Evolutionary conservation across 1,284 basidiomycete genomes (phyloP).

Genomic region (Puccinia novopanici): DNA sequence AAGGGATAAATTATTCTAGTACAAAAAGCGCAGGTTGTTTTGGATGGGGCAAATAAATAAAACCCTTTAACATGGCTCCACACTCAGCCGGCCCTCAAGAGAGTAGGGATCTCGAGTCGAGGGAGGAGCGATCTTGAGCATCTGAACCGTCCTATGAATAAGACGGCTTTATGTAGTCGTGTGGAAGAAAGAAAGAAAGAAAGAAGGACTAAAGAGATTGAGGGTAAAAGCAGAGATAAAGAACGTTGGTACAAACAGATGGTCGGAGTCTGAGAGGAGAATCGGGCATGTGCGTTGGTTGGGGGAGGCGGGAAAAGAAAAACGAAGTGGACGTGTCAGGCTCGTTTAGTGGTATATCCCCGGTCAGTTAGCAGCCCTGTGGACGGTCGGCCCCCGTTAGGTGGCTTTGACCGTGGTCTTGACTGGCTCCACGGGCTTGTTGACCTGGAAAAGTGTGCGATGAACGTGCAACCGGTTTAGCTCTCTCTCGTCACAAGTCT

Average conservation of each 20-base stretch:
- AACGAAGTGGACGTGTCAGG: not conserved
- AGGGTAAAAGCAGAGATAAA: not conserved
- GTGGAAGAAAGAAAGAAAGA: not conserved
- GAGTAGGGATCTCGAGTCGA: no score
- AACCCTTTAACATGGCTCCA: no score
- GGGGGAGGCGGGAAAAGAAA: not conserved
- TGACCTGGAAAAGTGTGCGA: not conserved
- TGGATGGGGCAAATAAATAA: no score
- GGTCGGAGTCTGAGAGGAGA: not conserved
- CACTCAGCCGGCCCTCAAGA: no score
- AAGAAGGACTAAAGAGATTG: not conserved
- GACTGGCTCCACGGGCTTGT: constrained; percentile 9
- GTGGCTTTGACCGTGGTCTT: constrained; percentile 14
- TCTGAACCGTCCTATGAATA: not conserved
- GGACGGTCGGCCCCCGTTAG: not conserved
- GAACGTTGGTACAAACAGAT: not conserved
- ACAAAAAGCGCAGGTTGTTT: no score
- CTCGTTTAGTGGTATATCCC: not conserved
- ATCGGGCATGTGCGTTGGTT: not conserved
- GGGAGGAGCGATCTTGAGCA: not conserved
- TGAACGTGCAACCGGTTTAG: not conserved
- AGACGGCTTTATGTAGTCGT: not conserved
- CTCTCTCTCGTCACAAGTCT: not conserved
- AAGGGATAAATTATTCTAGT: no score
- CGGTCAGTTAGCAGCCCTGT: not conserved